These are phyloP conservation scores for Russula brevipes DNA, from an alignment of 768 basidiomycete genomes.

Conservation along the genomic window DNA sequence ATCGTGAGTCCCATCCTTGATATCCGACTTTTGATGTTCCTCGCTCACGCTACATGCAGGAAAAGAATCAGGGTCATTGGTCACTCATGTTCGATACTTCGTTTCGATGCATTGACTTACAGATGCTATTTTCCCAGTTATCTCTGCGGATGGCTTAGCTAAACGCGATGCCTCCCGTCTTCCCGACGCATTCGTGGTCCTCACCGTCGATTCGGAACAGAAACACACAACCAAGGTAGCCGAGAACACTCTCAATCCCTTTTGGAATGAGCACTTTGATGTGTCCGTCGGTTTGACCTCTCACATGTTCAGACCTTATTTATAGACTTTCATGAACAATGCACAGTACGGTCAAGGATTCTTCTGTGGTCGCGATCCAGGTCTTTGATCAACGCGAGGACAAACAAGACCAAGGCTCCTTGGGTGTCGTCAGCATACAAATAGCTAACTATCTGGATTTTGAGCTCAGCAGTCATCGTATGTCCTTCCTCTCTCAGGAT, in stretches of 20 bases:
- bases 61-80: conserved; percentile 81
- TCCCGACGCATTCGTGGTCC: conserved; percentile 96
- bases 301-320: conserved; percentile 9
- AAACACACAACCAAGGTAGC: conserved; percentile 96
- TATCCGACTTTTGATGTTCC: not conserved
- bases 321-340: not conserved
- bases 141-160: conserved; percentile 87
- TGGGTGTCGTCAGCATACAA: conserved; percentile 94
- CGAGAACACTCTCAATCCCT: conserved; percentile 91
- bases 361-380: conserved; percentile 96
- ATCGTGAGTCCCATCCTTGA: conserved; percentile 27
- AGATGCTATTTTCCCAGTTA: conserved; percentile 47
- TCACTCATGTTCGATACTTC: conserved; percentile 30
- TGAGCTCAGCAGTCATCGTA: conserved; percentile 94
- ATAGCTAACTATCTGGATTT: conserved; percentile 89
- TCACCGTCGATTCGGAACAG: conserved; percentile 97
- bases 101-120: not conserved
- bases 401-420: conserved; percentile 95
- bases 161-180: conserved; percentile 95
- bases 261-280: conserved; percentile 98
- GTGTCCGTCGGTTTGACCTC: conserved; percentile 55
- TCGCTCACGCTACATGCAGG: conserved; percentile 29
- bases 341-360: conserved; percentile 86
- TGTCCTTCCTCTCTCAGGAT: conserved; percentile 4
- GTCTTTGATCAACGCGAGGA: conserved; percentile 99